Percentiles rank a stretch among this genome's conserved stretches.
These are phyloP conservation scores for Globisporangium cylindrosporum DNA, from an alignment of 352 stramenopile species.

Conservation along the genomic window DNA sequence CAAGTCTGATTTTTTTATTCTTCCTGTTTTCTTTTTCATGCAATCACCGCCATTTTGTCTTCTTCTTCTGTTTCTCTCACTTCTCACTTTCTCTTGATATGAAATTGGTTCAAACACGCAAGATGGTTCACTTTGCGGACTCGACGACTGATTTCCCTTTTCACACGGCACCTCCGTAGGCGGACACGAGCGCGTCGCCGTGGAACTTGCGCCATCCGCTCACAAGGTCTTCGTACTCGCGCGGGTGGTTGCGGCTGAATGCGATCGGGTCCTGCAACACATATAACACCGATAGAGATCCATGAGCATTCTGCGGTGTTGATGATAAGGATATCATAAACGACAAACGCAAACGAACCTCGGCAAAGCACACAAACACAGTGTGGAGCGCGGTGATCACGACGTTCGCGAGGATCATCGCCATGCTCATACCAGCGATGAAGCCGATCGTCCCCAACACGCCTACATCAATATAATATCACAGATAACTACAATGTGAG, in stretches of 20 bases:
- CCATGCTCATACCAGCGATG: slow-evolving; percentile 80
- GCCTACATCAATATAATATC: slow-evolving; percentile 12
- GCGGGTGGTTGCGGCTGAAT: slow-evolving; percentile 80
- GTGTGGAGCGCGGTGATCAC: slow-evolving; percentile 84
- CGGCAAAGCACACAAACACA: slow-evolving; percentile 86
- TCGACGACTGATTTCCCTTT: neutral
- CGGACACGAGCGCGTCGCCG: slow-evolving; percentile 59
- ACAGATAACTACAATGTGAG: neutral
- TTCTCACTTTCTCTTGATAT: neutral
- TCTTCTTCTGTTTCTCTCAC: neutral
- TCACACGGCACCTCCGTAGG: slow-evolving; percentile 76
- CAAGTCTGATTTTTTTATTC: neutral
- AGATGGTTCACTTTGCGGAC: neutral
- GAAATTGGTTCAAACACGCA: slow-evolving; percentile 4
- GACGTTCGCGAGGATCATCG: slow-evolving; percentile 79
- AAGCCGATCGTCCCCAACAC: slow-evolving; percentile 68
- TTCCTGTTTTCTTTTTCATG: neutral
- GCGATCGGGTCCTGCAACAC: slow-evolving; percentile 58
- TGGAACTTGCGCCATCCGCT: slow-evolving; percentile 81
- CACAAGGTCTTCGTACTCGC: slow-evolving; percentile 78
- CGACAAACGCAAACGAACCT: slow-evolving; percentile 36
- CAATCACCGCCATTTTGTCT: neutral
- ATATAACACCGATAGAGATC: slow-evolving; percentile 2
- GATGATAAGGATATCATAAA: neutral
- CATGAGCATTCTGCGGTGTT: slow-evolving; percentile 11